Percentiles rank a stretch among this genome's conserved stretches.
These are phyloP conservation scores for Flaveria sonorensis DNA, from an alignment of 129 eudicot species.

Conservation along the genomic window DNA sequence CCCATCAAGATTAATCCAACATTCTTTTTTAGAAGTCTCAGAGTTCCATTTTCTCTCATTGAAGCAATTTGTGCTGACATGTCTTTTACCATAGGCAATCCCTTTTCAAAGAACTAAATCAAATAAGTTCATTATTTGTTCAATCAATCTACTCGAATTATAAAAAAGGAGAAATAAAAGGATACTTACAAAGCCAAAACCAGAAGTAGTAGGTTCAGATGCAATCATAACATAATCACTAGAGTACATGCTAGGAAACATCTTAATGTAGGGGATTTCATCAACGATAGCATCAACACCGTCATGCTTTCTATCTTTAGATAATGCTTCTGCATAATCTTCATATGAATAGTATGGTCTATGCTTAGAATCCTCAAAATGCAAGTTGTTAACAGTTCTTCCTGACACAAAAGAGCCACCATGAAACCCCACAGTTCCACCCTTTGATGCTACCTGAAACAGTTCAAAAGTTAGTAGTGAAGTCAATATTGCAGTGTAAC, in stretches of 20 bases:
- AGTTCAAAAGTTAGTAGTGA: constrained; percentile 47
- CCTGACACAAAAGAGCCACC: constrained; percentile 32
- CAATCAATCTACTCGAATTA: background rate
- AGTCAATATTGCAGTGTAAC: constrained; percentile 56
- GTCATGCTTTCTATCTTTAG: constrained; percentile 36
- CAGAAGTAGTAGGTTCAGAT: constrained; percentile 25
- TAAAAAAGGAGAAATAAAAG: background rate
- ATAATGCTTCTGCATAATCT: constrained; percentile 39
- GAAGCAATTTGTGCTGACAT: constrained; percentile 18
- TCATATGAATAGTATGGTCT: constrained; percentile 18
- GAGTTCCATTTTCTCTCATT: constrained; percentile 33
- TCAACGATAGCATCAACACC: constrained; percentile 51
- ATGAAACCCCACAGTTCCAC: constrained; percentile 42
- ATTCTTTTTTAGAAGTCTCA: constrained; percentile 18
- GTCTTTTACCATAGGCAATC: constrained; percentile 30
- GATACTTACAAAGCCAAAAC: constrained; percentile 51
- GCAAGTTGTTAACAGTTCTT: constrained; percentile 22
- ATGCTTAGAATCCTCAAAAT: constrained; percentile 27
- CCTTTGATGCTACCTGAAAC: constrained; percentile 31
- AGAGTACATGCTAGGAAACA: constrained; percentile 43
- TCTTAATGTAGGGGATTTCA: constrained; percentile 48
- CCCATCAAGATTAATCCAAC: no score
- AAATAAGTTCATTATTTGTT: background rate
- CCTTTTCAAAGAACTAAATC: constrained; percentile 36
- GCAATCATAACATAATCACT: constrained; percentile 37